Conservation (phyloP, 805 yeast species). For the Nakazawaea ambrosiae region DNA sequence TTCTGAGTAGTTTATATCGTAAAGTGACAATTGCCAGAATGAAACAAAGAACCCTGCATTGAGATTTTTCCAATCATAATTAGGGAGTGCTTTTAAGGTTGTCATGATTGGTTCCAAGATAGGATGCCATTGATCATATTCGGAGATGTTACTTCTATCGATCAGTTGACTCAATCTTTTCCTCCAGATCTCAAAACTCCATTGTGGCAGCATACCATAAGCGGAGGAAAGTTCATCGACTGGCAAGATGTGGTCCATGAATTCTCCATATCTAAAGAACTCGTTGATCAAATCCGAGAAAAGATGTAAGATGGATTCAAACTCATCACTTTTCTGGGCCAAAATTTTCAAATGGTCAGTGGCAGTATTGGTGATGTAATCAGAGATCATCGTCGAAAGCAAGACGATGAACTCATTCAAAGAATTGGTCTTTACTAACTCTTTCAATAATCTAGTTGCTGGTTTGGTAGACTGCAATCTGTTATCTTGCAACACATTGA, state of each 20-base stretch:
- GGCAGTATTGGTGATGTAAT: slow-evolving; percentile 26
- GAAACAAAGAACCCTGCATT: slow-evolving; percentile 39
- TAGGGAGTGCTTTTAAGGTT: slow-evolving; percentile 13
- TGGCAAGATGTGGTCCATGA: slow-evolving; percentile 30
- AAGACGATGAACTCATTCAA: slow-evolving; percentile 62
- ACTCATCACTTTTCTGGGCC: slow-evolving; percentile 66
- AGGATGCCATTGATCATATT: slow-evolving; percentile 9
- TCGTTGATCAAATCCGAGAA: slow-evolving; percentile 52
- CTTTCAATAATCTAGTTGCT: slow-evolving; percentile 41
- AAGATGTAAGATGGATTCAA: slow-evolving; percentile 58
- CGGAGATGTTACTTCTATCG: slow-evolving; percentile 15
- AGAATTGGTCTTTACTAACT: slow-evolving; percentile 35
- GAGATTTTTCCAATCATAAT: slow-evolving; percentile 21
- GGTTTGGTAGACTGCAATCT: slow-evolving; percentile 42
- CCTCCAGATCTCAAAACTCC: slow-evolving; percentile 83
- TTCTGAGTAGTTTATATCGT: slow-evolving; percentile 57
- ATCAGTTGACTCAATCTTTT: slow-evolving; percentile 23
- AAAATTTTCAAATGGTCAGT: slow-evolving; percentile 59
- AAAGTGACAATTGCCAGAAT: slow-evolving; percentile 71
- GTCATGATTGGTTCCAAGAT: slow-evolving; percentile 11
- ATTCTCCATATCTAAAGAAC: slow-evolving; percentile 31
- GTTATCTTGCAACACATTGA: slow-evolving; percentile 50
- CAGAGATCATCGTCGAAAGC: slow-evolving; percentile 42
- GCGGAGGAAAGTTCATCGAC: slow-evolving; percentile 32
- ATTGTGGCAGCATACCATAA: slow-evolving; percentile 42